Base-by-base conservation (phyloP, 495 filamentous ascomycete species). In the Chaetomium fimeti region DNA sequence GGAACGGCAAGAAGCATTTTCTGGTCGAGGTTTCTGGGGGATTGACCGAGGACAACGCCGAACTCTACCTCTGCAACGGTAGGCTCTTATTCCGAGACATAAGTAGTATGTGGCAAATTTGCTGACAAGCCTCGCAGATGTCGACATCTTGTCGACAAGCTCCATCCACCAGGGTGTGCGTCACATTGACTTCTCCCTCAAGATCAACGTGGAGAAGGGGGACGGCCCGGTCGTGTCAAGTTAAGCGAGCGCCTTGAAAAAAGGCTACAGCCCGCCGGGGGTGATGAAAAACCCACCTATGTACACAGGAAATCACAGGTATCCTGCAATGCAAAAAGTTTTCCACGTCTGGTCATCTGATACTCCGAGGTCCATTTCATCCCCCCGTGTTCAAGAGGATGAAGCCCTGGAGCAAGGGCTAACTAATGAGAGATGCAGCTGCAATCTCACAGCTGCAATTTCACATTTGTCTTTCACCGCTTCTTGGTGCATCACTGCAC, bases 121-220 rank as follows among this genome's bases (percentile, higher is more conserved):
- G 12, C 40, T 60, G 43, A 48, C 42, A 27, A 11, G 29, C 13
- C 32, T 59, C 16, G 7, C 55, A 87, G 91, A 97, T 81, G 85
- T 98, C 68, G 94, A 98, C 79, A 90, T 98, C 67, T 83, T 97
- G 66, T 96, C 91, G 25, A 96, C 93, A 32, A 97, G 93, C 71
- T 91, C 91, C 47, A 97, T 98, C 67, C 94, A 98, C 74, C 94
- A 98, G 79, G 93, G 95, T 2, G 91, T 92, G 6, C 83, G 85
- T 48, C 93, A 96, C 76, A 87, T 98, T 47, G 94, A 98, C 73
- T 97, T 96, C 72, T 97, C 93, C 8, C 82, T 98, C 48, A 98
- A 98, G 83, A 91, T 98, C 63, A 72, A 80, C 57, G 71, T 76
- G 15, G 75, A 72, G 24, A 56, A 66, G 67, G 25, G 36, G 51